A percentile compares a stretch with the other conserved stretches of the same genome.
These are phyloP conservation scores for Blastobotrys indianensis DNA, from an alignment of 1,139 yeast genomes.

Conservation along the genomic window DNA sequence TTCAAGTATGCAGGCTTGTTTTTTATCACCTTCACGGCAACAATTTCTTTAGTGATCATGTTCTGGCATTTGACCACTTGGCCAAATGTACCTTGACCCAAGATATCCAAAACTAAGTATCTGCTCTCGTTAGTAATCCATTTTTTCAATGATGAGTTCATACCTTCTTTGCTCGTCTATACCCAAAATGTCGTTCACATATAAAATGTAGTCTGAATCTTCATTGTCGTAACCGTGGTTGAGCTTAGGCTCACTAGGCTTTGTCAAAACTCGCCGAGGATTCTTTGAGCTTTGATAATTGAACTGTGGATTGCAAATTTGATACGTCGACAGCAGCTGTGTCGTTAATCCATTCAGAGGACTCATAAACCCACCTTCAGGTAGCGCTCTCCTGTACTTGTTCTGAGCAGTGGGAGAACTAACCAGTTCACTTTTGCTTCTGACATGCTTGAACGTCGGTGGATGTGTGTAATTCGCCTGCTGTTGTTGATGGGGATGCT, in stretches of 20 bases:
- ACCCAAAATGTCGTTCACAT: constrained; percentile 91
- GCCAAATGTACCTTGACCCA: constrained; percentile 98
- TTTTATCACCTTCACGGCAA: constrained; percentile 92
- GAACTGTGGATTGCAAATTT: constrained; percentile 82
- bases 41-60: constrained; percentile 76
- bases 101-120: constrained; percentile 78
- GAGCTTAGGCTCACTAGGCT: constrained; percentile 77
- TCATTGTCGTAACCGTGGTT: constrained; percentile 87
- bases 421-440: constrained; percentile 47
- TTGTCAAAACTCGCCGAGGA: constrained; percentile 87
- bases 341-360: constrained; percentile 80
- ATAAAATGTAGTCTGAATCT: constrained; percentile 83
- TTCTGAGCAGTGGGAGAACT: constrained; percentile 65
- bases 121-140: background rate
- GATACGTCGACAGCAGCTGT: constrained; percentile 71
- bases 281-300: constrained; percentile 79
- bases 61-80: constrained; percentile 98
- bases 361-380: constrained; percentile 73
- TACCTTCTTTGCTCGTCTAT: constrained; percentile 69
- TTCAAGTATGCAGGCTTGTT: constrained; percentile 87
- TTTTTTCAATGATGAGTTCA: background rate
- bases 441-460: constrained; percentile 42
- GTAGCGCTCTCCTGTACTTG: constrained; percentile 72
- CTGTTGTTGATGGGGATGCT: constrained; percentile 2
- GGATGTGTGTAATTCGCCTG: constrained; percentile 21